Evolutionary conservation across 257 asterid species (phyloP), one percentile per base, ranked within the genome.

Genomic region (Nicotiana paniculata): DNA sequence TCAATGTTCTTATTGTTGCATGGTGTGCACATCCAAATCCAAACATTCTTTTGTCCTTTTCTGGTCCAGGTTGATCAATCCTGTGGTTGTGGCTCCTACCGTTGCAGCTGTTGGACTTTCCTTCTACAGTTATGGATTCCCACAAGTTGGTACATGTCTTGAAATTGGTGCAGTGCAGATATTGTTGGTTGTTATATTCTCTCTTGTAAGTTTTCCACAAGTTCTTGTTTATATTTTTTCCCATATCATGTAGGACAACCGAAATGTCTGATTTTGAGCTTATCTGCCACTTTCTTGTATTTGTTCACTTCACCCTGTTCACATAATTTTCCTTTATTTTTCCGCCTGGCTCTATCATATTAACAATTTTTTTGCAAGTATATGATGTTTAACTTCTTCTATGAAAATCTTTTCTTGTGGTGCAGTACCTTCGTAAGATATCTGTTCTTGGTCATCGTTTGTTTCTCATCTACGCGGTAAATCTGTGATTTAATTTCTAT

Each of bases 91-190:
- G 82, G 79, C 98, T 84, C 98, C 99, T 63, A 94, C 99, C 4
- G 83, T 96, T 83, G 99, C 99, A 26, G 98, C 99, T 33, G 95
- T 96, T 77, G 99, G 99, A 79, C 98, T 96, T 86, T 96, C 99
- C 63, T 96, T 96, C 92, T 94, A 90, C 85, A 91, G 97, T 89
- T 96, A 92, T 82, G 99, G 98, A 67, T 92, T 94, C 85, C 97
- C 99, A 72, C 90, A 90, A 82, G 91, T 94, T 86, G 99, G 99
- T 86, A 78, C 92, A 43, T 96, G 99, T 85, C 83, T 94, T n/a
- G 99, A 96, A 88, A 94, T 96, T 21, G 99, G 99, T 79, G 93
- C 85, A 28, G 85, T 93, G 87, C 98, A 94, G 91, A 94, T 96
- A 83, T 82, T 96, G 80, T 85, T 96, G 85, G 97, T 94, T 32